A percentile compares a stretch with the other conserved stretches of the same genome.
phyloP scores from a whole-genome alignment of 2,329 filamentous ascomycete genomes.

The Trichoderma simmonsii region DNA sequence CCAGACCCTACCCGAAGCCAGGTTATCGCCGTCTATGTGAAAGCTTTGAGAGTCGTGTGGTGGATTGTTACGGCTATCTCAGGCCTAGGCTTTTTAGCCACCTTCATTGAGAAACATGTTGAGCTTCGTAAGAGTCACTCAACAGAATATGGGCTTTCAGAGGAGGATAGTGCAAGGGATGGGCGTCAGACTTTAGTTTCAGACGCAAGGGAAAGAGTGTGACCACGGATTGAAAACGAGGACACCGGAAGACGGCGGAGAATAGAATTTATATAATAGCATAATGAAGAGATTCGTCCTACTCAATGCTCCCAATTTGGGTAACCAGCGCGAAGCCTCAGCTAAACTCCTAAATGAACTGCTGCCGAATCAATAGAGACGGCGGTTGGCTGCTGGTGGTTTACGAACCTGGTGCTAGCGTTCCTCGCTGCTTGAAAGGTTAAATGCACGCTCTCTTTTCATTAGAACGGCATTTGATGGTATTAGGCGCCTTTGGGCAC shows the following conservation, averaged over 20 bases:
- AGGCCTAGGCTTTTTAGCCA: background rate
- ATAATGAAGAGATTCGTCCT: background rate
- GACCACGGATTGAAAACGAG: background rate
- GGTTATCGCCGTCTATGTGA: background rate
- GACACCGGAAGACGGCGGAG: background rate
- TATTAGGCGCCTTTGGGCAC: background rate
- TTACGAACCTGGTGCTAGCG: background rate
- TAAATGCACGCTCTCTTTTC: background rate
- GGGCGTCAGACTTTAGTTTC: background rate
- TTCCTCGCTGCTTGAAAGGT: background rate
- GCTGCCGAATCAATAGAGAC: background rate
- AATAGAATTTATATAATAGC: background rate
- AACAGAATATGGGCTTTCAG: background rate
- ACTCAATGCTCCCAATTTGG: background rate
- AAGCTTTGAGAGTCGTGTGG: conserved; percentile 4
- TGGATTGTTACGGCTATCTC: background rate
- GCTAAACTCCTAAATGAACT: background rate
- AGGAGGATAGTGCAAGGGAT: background rate
- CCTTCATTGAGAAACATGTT: conserved; percentile 9
- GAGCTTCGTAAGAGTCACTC: conserved; percentile 1
- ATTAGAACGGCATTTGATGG: background rate
- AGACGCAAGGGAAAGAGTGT: background rate
- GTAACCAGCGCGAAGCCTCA: background rate
- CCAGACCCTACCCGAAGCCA: background rate
- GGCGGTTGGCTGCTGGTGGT: background rate